Conservation (phyloP, 1,284 basidiomycete genomes). For the Athelia sp. region DNA sequence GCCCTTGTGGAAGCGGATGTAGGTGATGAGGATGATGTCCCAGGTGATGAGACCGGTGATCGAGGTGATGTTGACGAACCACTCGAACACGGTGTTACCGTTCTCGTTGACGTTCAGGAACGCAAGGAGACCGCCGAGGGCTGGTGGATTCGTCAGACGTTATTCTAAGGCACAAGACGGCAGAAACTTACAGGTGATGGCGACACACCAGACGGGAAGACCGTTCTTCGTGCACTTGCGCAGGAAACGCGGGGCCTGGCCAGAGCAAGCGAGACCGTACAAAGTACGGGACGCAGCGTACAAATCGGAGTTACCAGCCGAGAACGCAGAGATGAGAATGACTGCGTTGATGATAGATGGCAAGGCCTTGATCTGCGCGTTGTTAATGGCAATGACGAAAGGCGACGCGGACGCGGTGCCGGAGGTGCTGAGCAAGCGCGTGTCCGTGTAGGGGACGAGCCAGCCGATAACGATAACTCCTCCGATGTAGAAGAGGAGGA, state of each 20-base stretch:
- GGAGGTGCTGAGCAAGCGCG: constrained; percentile 29
- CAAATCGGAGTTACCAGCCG: constrained; percentile 52
- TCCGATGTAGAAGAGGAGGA: constrained; percentile 60
- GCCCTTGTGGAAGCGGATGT: constrained; percentile 57
- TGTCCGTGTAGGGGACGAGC: constrained; percentile 55
- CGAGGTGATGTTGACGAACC: constrained; percentile 52
- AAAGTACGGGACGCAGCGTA: constrained; percentile 49
- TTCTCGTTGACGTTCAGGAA: constrained; percentile 42
- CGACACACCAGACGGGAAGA: constrained; percentile 52
- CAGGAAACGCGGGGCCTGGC: constrained; percentile 59
- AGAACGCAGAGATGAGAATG: constrained; percentile 60
- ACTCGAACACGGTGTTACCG: constrained; percentile 51
- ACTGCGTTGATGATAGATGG: constrained; percentile 62
- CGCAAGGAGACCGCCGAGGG: constrained; percentile 47
- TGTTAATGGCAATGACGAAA: constrained; percentile 64
- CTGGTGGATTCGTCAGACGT: no score
- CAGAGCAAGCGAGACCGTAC: constrained; percentile 54
- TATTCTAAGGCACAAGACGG: no score
- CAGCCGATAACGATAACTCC: constrained; percentile 53
- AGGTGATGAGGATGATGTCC: constrained; percentile 58
- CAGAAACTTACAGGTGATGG: constrained; percentile 46
- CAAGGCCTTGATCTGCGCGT: constrained; percentile 58
- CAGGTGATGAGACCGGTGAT: constrained; percentile 58
- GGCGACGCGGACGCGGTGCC: constrained; percentile 58
- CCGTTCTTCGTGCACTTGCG: constrained; percentile 46